These are phyloP conservation scores for Trichothecium roseum DNA, from an alignment of 2,329 filamentous ascomycete genomes.

Conservation along the genomic window DNA sequence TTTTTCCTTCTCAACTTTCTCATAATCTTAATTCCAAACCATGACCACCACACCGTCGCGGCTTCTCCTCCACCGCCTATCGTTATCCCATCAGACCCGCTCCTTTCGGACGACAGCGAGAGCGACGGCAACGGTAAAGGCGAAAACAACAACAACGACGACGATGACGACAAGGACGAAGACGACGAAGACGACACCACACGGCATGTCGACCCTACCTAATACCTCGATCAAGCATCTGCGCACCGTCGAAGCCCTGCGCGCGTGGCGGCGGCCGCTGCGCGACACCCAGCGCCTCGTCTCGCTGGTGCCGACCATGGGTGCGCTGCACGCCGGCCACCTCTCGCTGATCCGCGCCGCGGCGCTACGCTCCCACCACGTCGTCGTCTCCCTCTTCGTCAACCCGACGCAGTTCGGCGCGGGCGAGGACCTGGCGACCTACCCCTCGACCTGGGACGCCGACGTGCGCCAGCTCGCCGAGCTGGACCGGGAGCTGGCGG, in stretches of 20 bases:
- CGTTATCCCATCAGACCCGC: too few species aligned
- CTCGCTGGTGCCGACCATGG: constrained; percentile 93
- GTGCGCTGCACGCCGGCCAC: constrained; percentile 88
- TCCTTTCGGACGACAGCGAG: background rate
- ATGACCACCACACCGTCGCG: background rate
- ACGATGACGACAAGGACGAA: background rate
- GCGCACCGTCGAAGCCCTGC: constrained; percentile 62
- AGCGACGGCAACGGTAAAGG: too few species aligned
- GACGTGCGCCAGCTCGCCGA: constrained; percentile 58
- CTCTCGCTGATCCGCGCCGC: constrained; percentile 76
- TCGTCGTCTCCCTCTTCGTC: constrained; percentile 88
- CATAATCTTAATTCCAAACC: background rate
- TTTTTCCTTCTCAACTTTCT: constrained; percentile 2
- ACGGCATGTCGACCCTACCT: constrained; percentile 30
- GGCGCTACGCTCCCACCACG: constrained; percentile 71
- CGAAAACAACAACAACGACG: too few species aligned
- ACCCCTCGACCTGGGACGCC: constrained; percentile 79
- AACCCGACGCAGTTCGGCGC: constrained; percentile 95
- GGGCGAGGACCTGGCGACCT: constrained; percentile 77
- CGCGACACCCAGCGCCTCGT: constrained; percentile 59
- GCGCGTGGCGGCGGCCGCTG: constrained; percentile 58
- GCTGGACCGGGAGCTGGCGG: constrained; percentile 65
- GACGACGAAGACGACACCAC: background rate
- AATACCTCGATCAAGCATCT: constrained; percentile 58
- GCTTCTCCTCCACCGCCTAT: background rate